Percentiles rank a stretch among this genome's conserved stretches.
Evolutionary conservation across 2,329 filamentous ascomycete genomes (phyloP).

Genomic region (Alternaria infectoria): DNA sequence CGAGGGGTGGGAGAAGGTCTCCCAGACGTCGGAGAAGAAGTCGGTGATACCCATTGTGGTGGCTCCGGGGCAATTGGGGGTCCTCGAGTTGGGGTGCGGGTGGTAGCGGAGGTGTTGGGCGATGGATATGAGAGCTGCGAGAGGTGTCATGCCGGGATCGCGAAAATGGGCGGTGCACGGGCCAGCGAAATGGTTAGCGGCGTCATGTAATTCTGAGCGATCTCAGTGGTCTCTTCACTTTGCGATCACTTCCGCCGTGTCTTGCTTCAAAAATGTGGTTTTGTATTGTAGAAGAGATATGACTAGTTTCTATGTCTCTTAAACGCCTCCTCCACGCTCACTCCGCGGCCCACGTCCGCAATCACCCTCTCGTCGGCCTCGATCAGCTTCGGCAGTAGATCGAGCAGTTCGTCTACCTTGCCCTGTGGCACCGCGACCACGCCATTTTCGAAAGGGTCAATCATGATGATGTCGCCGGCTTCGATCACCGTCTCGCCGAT

Average conservation of each 20-base stretch:
- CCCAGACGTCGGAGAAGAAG: conserved; percentile 69
- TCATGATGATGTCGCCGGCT: conserved; percentile 70
- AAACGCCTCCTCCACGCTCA: conserved; percentile 71
- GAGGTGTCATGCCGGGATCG: conserved; percentile 26
- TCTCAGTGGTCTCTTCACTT: conserved; percentile 23
- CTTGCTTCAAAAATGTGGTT: background rate
- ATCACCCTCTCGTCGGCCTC: conserved; percentile 53
- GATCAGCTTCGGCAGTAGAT: conserved; percentile 58
- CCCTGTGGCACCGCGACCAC: conserved; percentile 70
- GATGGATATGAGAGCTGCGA: conserved; percentile 27
- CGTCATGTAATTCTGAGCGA: conserved; percentile 29
- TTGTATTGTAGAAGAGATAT: background rate
- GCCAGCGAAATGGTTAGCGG: conserved; percentile 22
- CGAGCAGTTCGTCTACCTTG: conserved; percentile 65
- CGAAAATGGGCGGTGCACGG: conserved; percentile 26
- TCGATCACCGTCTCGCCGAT: conserved; percentile 48
- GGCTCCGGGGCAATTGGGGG: conserved; percentile 42
- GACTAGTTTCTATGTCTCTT: conserved; percentile 55
- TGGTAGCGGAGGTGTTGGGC: conserved; percentile 18
- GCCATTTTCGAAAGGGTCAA: conserved; percentile 70
- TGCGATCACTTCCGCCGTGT: background rate
- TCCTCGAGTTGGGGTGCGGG: conserved; percentile 20
- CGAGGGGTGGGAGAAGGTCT: conserved; percentile 63
- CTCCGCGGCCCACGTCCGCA: conserved; percentile 67
- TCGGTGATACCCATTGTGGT: conserved; percentile 67